A percentile compares a stretch with the other conserved stretches of the same genome.
phyloP scores from a whole-genome alignment of 306 rosid genomes.

The Cajanus cajan region DNA sequence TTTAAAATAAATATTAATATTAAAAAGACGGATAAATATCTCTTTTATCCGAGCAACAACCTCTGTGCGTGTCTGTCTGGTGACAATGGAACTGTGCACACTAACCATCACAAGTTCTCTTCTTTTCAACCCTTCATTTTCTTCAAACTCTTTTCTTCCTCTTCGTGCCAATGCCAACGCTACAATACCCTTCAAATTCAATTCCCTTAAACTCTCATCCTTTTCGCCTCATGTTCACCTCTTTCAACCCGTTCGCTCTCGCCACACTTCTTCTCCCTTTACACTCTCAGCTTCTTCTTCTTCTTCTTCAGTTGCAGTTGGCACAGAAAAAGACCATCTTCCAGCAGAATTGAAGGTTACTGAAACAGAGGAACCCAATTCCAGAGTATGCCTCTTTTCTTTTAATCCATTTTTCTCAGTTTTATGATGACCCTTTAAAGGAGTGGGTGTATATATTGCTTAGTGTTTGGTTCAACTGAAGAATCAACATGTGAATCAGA shows the following conservation, averaged over 20 bases:
- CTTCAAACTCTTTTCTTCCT: conserved; percentile 19
- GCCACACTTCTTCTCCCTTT: conserved; percentile 34
- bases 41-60: not conserved
- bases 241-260: conserved; percentile 25
- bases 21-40: not conserved
- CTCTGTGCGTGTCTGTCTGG: not conserved
- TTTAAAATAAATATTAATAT: not conserved
- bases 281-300: conserved; percentile 46
- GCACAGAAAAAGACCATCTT: conserved; percentile 49
- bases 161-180: conserved; percentile 6
- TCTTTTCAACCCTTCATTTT: conserved; percentile 31
- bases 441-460: not conserved
- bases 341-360: conserved; percentile 65
- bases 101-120: conserved; percentile 36
- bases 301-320: conserved; percentile 47
- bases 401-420: not conserved
- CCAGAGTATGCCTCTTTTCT: conserved; percentile 49
- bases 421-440: not conserved
- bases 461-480: not conserved
- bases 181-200: conserved; percentile 10
- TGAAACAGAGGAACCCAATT: conserved; percentile 62
- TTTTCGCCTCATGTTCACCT: conserved; percentile 39
- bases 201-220: conserved; percentile 27
- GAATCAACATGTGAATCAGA: not conserved
- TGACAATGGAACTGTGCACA: conserved; percentile 65